Conservation (phyloP, 225 moss, liverwort and hornwort genomes). For the Ulota crispa region DNA sequence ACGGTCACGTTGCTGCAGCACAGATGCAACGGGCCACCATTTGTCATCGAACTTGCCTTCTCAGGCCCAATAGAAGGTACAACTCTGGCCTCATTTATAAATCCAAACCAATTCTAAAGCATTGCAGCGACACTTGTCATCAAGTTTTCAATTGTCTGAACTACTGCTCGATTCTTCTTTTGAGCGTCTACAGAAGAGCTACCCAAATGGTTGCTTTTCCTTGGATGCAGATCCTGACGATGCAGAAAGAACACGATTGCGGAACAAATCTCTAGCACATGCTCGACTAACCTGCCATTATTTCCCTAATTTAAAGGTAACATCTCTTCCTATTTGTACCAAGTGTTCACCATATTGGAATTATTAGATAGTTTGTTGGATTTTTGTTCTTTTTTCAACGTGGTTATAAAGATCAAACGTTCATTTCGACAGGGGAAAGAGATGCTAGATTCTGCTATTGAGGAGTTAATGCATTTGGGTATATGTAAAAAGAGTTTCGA, state of each 20-base stretch:
- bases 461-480: slow-evolving; percentile 32
- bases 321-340: background rate
- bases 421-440: slow-evolving; percentile 63
- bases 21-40: slow-evolving; percentile 19
- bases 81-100: background rate
- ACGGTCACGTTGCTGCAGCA: slow-evolving; percentile 22
- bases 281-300: slow-evolving; percentile 25
- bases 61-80: slow-evolving; percentile 26
- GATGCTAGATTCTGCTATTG: slow-evolving; percentile 53
- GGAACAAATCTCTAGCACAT: slow-evolving; percentile 14
- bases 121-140: background rate
- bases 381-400: background rate
- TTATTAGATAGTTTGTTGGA: background rate
- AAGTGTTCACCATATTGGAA: background rate
- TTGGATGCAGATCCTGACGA: slow-evolving; percentile 24
- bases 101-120: background rate
- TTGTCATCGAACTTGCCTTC: slow-evolving; percentile 24
- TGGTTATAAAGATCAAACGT: background rate
- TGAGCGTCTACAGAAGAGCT: background rate
- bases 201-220: background rate
- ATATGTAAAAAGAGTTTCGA: slow-evolving; percentile 52
- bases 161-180: background rate
- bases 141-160: background rate
- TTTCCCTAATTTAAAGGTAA: slow-evolving; percentile 20
- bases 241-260: slow-evolving; percentile 17